phyloP scores from a whole-genome alignment of 2,329 filamentous ascomycete species.

The Arthroderma uncinatum region DNA sequence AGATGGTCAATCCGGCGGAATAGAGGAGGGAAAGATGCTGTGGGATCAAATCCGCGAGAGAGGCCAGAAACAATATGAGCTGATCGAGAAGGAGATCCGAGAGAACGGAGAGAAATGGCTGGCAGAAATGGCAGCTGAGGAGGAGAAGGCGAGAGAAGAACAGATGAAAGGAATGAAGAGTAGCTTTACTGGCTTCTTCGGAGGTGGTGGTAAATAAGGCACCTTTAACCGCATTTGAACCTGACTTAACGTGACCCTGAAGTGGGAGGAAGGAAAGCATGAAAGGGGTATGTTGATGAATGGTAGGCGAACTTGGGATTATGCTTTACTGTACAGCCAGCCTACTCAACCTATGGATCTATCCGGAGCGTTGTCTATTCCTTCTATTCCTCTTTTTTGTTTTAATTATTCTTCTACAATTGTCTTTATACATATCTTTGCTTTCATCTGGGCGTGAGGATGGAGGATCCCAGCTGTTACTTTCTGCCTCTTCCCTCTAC shows the following conservation, averaged over 20 bases:
- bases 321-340: background rate
- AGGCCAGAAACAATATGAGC: slow-evolving; percentile 79
- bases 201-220: slow-evolving; percentile 17
- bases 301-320: background rate
- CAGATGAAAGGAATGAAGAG: slow-evolving; percentile 87
- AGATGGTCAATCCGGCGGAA: slow-evolving; percentile 56
- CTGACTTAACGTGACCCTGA: background rate
- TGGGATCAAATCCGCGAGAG: slow-evolving; percentile 88
- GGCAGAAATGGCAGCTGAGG: slow-evolving; percentile 77
- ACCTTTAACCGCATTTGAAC: background rate
- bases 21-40: slow-evolving; percentile 91
- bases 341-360: background rate
- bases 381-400: background rate
- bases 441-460: background rate
- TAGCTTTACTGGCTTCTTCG: slow-evolving; percentile 52
- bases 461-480: background rate
- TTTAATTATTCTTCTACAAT: background rate
- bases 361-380: background rate
- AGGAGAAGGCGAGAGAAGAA: slow-evolving; percentile 83
- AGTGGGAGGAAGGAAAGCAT: slow-evolving; percentile 6
- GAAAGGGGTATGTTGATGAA: background rate
- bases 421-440: background rate
- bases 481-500: background rate
- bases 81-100: slow-evolving; percentile 78
- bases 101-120: slow-evolving; percentile 94